A percentile compares a stretch with the other conserved stretches of the same genome.
Evolutionary conservation across 345 rosid genomes (phyloP).

Genomic region (Salix dunnii): DNA sequence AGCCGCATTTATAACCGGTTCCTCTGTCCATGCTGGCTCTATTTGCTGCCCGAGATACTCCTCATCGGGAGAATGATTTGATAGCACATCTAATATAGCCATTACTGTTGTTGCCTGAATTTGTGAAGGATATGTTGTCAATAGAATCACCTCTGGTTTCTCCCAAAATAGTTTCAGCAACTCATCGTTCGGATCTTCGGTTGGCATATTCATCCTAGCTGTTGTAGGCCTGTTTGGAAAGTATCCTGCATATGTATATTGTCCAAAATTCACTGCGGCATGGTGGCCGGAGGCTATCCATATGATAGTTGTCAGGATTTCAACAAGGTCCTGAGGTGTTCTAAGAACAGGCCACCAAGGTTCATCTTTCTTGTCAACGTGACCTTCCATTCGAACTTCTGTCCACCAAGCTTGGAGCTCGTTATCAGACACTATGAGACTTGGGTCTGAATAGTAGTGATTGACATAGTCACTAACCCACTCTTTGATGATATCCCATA

Average conservation of each 20-base stretch:
- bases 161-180: neutral
- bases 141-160: neutral
- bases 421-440: slow-evolving; percentile 22
- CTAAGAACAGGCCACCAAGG: slow-evolving; percentile 37
- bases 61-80: neutral
- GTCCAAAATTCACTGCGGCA: slow-evolving; percentile 46
- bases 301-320: slow-evolving; percentile 32
- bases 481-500: slow-evolving; percentile 38
- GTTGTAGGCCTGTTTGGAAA: neutral
- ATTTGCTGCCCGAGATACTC: neutral
- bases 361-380: slow-evolving; percentile 40
- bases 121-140: neutral
- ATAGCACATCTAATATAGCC: neutral
- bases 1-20: neutral
- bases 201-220: neutral
- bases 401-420: slow-evolving; percentile 59
- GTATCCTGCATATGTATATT: slow-evolving; percentile 11
- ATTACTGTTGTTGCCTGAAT: neutral
- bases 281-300: slow-evolving; percentile 46
- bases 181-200: neutral
- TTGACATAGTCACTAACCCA: slow-evolving; percentile 43
- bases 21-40: neutral
- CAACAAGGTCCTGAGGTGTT: slow-evolving; percentile 25
- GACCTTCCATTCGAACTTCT: slow-evolving; percentile 33
- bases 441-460: slow-evolving; percentile 32